Evolutionary conservation across 345 rosid genomes (phyloP).

Genomic region (Theobroma cacao): DNA sequence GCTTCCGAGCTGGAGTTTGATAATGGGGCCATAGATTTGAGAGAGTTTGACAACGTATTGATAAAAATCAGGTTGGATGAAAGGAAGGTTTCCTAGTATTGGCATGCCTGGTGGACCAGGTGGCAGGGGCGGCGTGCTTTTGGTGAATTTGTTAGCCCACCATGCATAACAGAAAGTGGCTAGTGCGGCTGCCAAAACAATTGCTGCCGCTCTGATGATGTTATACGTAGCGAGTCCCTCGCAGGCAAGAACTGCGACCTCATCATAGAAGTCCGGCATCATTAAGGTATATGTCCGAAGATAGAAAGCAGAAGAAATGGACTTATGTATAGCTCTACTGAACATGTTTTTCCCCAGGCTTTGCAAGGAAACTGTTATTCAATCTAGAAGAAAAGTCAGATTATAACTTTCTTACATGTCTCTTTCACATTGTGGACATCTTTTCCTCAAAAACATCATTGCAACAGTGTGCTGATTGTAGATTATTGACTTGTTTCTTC

Average conservation of each 20-base stretch:
- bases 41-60: slow-evolving; percentile 25
- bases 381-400: no score
- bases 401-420: no score
- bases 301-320: background rate
- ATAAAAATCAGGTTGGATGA: slow-evolving; percentile 27
- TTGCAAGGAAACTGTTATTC: no score
- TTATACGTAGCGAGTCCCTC: background rate
- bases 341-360: no score
- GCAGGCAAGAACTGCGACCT: background rate
- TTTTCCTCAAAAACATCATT: no score
- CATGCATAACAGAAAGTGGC: background rate
- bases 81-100: slow-evolving; percentile 36
- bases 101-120: slow-evolving; percentile 42
- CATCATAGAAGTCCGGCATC: background rate
- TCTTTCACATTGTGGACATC: no score
- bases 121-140: background rate
- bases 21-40: slow-evolving; percentile 30
- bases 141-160: slow-evolving; percentile 6
- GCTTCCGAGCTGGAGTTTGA: slow-evolving; percentile 34
- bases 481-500: no score
- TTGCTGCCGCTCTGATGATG: background rate
- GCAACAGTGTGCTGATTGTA: no score
- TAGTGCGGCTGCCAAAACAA: background rate
- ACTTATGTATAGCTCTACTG: no score
- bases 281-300: background rate